These are phyloP conservation scores for Vigna mungo DNA, from an alignment of 306 rosid species.

Conservation along the genomic window DNA sequence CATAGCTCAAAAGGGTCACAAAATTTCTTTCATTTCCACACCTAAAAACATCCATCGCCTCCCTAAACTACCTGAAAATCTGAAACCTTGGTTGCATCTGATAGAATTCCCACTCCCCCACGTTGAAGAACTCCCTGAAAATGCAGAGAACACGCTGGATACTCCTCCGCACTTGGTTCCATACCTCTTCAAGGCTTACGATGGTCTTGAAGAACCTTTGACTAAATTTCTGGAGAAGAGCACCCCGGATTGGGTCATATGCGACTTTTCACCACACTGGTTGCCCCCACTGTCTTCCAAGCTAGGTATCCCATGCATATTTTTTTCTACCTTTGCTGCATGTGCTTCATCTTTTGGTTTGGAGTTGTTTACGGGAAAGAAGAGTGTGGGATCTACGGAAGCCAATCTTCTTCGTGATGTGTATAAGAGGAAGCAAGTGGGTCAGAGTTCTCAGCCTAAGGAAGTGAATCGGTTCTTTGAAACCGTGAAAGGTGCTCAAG, in stretches of 20 bases:
- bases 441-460: neutral
- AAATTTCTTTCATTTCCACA: conserved; percentile 6
- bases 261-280: neutral
- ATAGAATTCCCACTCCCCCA: neutral
- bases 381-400: neutral
- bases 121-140: neutral
- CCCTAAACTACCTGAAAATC: neutral
- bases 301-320: neutral
- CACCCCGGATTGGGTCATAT: neutral
- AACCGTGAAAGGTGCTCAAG: neutral
- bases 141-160: conserved; percentile 1
- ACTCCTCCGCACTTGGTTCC: neutral
- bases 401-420: too few species aligned
- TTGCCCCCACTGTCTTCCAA: neutral
- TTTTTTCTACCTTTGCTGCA: neutral
- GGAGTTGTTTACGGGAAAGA: too few species aligned
- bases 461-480: neutral
- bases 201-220: neutral
- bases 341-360: neutral
- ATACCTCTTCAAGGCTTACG: neutral
- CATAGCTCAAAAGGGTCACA: conserved; percentile 27
- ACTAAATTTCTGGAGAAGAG: neutral
- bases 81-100: neutral
- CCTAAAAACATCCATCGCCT: conserved; percentile 2
- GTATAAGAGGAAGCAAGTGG: too few species aligned